Base-by-base conservation (phyloP, 495 filamentous ascomycete species). In the Hypoxylon perforatum region DNA sequence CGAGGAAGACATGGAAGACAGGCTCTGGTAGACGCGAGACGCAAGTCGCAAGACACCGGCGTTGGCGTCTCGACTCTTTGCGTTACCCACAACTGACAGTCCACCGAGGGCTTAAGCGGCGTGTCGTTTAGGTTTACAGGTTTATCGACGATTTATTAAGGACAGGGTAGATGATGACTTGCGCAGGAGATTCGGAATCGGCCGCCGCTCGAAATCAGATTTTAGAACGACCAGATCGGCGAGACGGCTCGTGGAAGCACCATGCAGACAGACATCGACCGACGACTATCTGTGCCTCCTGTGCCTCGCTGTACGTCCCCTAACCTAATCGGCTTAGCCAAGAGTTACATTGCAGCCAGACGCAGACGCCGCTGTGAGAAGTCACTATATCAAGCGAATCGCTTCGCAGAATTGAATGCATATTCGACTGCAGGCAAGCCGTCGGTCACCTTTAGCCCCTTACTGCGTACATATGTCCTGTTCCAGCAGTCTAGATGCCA, bases 121-220 rank as follows among this genome's bases (percentile, higher is more conserved):
- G 56, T n/a, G 55, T 51, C 44, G 49, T 55, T 66, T 55, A 58
- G 51, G 18, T 39, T 41, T 62, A 59, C 23, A 23, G 47, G 28
- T 47, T 33, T 62, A 59, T 42, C 25, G 52, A 36, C 53, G 41
- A 39, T 4, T 28, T 54, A 1, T 28, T 54, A 63, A 44, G 41
- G 57, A 54, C 59, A 63, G 55, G 60, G 65, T 63, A 69, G 54
- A 69, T 47, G 65, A 69, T 69, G 65, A 69, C 60, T 64, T 69
- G 65, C 65, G 33, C 50, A 60, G 55, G 44, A 59, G 65, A 69
- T 54, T 69, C 59, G 55, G 59, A 59, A 69, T 60, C 65, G 53
- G 44, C 58, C 58, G 53, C 58, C 64, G 58, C 46, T 35, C 46
- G 15, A 41, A 53, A 35, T 12, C 21, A 57, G 42, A 36, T 48